Conservation (phyloP, 2,329 filamentous ascomycete genomes). For the Colletotrichum cuscutae region DNA sequence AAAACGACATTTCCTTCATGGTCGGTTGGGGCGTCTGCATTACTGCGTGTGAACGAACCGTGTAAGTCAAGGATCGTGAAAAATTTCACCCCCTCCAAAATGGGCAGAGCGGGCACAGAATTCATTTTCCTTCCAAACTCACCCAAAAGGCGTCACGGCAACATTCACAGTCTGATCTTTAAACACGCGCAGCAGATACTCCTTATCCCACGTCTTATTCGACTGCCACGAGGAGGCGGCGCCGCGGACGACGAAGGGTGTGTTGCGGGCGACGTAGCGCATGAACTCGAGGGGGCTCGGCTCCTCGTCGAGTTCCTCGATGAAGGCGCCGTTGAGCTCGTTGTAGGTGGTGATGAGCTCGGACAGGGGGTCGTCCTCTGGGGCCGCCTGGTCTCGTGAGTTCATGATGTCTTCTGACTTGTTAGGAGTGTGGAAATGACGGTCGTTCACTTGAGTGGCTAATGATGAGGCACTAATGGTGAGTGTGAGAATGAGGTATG, state of each 20-base stretch:
- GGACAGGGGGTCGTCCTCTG: slow-evolving; percentile 55
- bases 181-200: slow-evolving; percentile 67
- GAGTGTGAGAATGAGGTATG: neutral
- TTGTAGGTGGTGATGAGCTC: slow-evolving; percentile 76
- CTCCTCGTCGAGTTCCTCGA: slow-evolving; percentile 71
- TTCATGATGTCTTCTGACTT: neutral
- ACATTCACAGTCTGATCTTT: slow-evolving; percentile 73
- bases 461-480: neutral
- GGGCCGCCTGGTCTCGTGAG: neutral
- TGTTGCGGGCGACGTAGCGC: slow-evolving; percentile 78
- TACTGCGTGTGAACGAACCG: slow-evolving; percentile 40
- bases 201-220: slow-evolving; percentile 68
- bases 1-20: slow-evolving; percentile 59
- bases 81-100: neutral
- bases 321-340: slow-evolving; percentile 71
- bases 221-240: slow-evolving; percentile 74
- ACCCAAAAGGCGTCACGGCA: slow-evolving; percentile 80
- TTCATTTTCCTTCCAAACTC: slow-evolving; percentile 38
- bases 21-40: slow-evolving; percentile 64
- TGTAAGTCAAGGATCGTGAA: slow-evolving; percentile 17
- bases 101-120: too few species aligned
- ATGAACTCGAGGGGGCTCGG: slow-evolving; percentile 84
- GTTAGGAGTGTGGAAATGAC: too few species aligned
- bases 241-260: slow-evolving; percentile 77
- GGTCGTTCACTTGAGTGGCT: neutral